phyloP scores from a whole-genome alignment of 2,329 filamentous ascomycete genomes.

The Pleurostoma richardsiae region DNA sequence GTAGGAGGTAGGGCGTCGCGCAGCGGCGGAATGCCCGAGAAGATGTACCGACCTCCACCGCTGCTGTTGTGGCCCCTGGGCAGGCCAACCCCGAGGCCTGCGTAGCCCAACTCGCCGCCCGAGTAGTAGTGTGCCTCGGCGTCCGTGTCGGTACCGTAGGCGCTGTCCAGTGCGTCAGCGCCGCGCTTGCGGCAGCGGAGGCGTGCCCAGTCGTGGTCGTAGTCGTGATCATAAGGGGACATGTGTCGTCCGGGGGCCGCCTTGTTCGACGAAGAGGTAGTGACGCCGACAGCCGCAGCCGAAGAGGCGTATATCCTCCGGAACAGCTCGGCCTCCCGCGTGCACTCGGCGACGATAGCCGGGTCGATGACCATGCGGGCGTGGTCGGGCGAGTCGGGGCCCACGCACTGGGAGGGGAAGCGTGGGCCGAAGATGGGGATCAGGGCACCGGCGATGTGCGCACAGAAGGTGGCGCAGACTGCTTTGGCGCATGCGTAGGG shows the following conservation, averaged over 20 bases:
- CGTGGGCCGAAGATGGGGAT: conserved; percentile 85
- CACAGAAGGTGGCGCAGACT: conserved; percentile 86
- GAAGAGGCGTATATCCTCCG: conserved; percentile 26
- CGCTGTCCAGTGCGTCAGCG: conserved; percentile 17
- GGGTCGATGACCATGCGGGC: conserved; percentile 62
- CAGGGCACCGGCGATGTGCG: conserved; percentile 74
- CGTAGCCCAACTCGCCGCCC: conserved; percentile 21
- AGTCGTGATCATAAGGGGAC: conserved; percentile 3
- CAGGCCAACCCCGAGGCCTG: conserved; percentile 15
- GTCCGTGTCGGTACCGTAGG: conserved; percentile 36
- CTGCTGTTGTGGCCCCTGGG: not conserved
- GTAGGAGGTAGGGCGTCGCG: not conserved
- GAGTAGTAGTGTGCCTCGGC: not conserved
- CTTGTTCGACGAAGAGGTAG: conserved; percentile 1
- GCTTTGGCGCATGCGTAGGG: conserved; percentile 82
- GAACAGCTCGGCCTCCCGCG: conserved; percentile 39
- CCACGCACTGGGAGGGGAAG: conserved; percentile 70
- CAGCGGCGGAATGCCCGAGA: not conserved
- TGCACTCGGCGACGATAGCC: conserved; percentile 47
- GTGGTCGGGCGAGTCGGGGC: conserved; percentile 57
- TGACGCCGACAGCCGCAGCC: conserved; percentile 1
- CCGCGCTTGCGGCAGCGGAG: conserved; percentile 22
- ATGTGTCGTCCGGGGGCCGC: too few species aligned
- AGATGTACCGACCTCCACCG: not conserved
- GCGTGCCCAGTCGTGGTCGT: conserved; percentile 9